These are phyloP conservation scores for Spiromastix sp. DNA, from an alignment of 2,329 filamentous ascomycete genomes.

Conservation along the genomic window DNA sequence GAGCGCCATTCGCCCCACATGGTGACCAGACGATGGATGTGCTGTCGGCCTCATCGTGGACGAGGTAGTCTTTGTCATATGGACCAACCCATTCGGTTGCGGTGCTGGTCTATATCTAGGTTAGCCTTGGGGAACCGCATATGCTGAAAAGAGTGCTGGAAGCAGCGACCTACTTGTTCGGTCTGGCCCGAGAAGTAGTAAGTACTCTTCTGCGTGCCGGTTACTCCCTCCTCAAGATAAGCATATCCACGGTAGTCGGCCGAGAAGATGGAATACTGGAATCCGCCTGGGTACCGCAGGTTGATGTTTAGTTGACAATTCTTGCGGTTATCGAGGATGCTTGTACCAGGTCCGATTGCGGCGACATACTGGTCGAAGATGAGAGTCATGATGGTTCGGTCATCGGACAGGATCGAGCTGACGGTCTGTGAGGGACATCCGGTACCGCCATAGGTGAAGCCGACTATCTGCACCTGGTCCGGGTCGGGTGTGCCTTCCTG, in stretches of 20 bases:
- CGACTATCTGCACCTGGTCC: conserved; percentile 30
- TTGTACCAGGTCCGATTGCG: conserved; percentile 36
- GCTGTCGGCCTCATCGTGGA: conserved; percentile 36
- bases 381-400: conserved; percentile 37
- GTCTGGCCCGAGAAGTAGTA: conserved; percentile 44
- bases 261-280: conserved; percentile 43
- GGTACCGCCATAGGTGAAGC: conserved; percentile 38
- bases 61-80: conserved; percentile 32
- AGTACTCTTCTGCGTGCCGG: conserved; percentile 40
- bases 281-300: conserved; percentile 41
- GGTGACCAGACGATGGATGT: conserved; percentile 43
- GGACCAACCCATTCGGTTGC: conserved; percentile 35
- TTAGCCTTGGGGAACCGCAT: not conserved
- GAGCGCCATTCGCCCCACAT: conserved; percentile 38
- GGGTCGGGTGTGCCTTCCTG: conserved; percentile 15
- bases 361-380: conserved; percentile 44
- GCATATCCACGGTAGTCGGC: conserved; percentile 45
- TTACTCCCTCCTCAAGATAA: conserved; percentile 35
- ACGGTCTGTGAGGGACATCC: conserved; percentile 38
- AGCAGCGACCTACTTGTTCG: conserved; percentile 25
- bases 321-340: conserved; percentile 37
- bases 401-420: conserved; percentile 32
- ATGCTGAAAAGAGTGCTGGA: not conserved
- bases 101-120: conserved; percentile 21
- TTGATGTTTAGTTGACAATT: conserved; percentile 47